Percentiles rank a stretch among this genome's conserved stretches.
Conservation (phyloP, 2,329 filamentous ascomycete genomes). For the Aspergillus calidoustus region DNA sequence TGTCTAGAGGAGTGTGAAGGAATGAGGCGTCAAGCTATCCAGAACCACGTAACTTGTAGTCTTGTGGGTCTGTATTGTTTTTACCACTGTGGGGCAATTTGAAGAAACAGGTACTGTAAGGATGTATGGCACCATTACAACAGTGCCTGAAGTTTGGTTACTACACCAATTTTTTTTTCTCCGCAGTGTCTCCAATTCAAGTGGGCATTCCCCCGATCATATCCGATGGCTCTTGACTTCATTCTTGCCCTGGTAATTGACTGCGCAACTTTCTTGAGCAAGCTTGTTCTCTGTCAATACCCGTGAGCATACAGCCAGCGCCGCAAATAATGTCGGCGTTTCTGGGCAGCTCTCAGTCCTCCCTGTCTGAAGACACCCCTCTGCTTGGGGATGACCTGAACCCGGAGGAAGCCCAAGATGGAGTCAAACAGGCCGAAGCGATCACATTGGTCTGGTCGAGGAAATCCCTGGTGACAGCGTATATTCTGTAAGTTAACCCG, state of each 20-base stretch:
- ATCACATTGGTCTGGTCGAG: conserved; percentile 52
- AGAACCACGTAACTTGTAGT: background rate
- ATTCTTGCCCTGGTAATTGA: background rate
- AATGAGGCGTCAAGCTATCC: background rate
- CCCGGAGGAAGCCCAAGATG: conserved; percentile 31
- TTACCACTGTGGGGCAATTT: background rate
- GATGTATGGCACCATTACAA: background rate
- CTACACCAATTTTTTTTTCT: background rate
- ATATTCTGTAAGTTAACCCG: conserved; percentile 41
- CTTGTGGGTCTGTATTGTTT: background rate
- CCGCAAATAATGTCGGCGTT: conserved; percentile 5
- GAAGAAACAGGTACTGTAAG: background rate
- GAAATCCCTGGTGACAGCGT: conserved; percentile 42
- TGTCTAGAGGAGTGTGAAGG: background rate
- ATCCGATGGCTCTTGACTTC: conserved; percentile 3
- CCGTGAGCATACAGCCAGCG: background rate
- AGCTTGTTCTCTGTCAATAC: background rate
- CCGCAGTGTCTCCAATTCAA: background rate
- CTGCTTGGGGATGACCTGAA: conserved; percentile 5
- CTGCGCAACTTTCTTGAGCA: background rate
- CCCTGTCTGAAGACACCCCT: conserved; percentile 1
- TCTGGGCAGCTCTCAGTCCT: background rate
- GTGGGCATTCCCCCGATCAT: conserved; percentile 1
- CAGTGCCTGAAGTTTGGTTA: background rate
- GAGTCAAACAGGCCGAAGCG: conserved; percentile 51